Conservation (phyloP, 2,329 filamentous ascomycete species). For the Pseudomassariella vexata region DNA sequence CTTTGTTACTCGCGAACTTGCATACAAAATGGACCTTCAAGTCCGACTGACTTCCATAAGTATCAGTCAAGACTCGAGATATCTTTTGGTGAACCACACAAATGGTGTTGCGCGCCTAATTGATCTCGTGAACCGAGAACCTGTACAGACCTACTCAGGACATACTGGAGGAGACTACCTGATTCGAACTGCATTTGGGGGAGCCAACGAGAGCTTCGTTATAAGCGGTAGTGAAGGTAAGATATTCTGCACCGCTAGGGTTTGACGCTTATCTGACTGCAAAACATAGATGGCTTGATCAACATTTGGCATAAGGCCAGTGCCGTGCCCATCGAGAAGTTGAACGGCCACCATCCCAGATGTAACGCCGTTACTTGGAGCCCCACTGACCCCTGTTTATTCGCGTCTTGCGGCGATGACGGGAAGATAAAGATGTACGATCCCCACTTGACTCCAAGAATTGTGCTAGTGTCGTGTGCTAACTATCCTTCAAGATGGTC, state of each 20-base stretch:
- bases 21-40: constrained; percentile 67
- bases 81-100: constrained; percentile 76
- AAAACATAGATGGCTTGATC: constrained; percentile 52
- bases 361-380: constrained; percentile 92
- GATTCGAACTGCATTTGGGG: constrained; percentile 80
- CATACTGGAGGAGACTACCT: constrained; percentile 71
- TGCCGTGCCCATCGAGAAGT: constrained; percentile 66
- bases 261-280: not conserved
- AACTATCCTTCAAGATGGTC: constrained; percentile 27
- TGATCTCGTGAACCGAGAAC: constrained; percentile 65
- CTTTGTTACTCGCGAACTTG: constrained; percentile 64
- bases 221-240: constrained; percentile 85
- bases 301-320: constrained; percentile 90
- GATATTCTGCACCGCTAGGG: constrained; percentile 12
- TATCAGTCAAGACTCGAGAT: constrained; percentile 74
- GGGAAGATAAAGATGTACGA: constrained; percentile 77
- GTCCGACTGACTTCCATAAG: constrained; percentile 70
- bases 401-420: constrained; percentile 90
- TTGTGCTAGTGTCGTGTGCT: constrained; percentile 6
- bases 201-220: constrained; percentile 87
- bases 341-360: constrained; percentile 68
- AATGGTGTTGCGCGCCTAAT: constrained; percentile 74
- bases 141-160: constrained; percentile 70
- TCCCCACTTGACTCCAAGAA: not conserved
- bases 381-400: constrained; percentile 72